Base-by-base conservation (phyloP, 2,329 filamentous ascomycete species). In the Leptographium wingfieldii region DNA sequence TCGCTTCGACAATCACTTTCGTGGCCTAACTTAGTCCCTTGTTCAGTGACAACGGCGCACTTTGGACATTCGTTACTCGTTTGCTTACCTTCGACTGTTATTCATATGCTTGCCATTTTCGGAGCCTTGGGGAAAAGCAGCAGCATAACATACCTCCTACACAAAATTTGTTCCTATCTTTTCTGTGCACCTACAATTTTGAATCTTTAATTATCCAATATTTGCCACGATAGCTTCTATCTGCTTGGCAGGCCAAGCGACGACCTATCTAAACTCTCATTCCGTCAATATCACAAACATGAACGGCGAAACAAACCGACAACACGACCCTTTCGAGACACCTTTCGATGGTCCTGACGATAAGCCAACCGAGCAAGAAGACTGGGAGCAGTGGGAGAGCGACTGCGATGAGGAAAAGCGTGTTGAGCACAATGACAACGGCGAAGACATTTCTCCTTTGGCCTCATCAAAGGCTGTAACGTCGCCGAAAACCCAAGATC, bases 311-410 rank as follows among this genome's bases (percentile, higher is more conserved):
- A 64, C 59, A 58, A 60, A 63, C 27, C 60, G 62, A 35, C 65
- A 66, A 11, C 54, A 59, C 22, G 54, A 56, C n/a, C 53, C 52
- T 6, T 60, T 60, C 60, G 56, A 62, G 63, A 63, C 59, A 60
- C 61, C 63, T 59, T 62, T 62, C 59, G 57, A 61, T 14, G 35
- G 38, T 25, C 3, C 25, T 1, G 22, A 22, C 35, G 51, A 52
- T 10, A 14, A 35, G 40, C 16, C 25, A 4, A 43, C 9, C 2
- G 76, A 52, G 14, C 27, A 19, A 64, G 75, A 79, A 16, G 76
- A 80, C 10, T 80, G 78, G 78, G 78, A 80, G 61, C 76, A 80
- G 33, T 81, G 78, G 78, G 75, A 78, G 58, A 77, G 79, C 62
- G 77, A 79, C 14, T 79, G 76, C 76, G 75, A 78, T 59, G 77